phyloP scores from a whole-genome alignment of 768 basidiomycete species.

The Suillus clintonianus region DNA sequence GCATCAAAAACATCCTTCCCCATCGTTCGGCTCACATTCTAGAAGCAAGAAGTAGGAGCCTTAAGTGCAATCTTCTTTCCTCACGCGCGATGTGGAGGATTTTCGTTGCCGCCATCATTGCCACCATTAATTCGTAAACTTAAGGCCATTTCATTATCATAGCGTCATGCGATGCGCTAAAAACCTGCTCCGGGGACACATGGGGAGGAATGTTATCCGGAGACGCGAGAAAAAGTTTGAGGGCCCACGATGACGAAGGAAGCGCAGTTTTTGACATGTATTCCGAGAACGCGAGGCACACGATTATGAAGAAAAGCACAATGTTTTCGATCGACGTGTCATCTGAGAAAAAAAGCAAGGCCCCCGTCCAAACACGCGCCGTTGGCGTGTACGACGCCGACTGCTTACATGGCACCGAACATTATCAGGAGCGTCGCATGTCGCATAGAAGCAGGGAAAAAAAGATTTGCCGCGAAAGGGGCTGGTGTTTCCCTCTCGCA shows the following conservation, averaged over 20 bases:
- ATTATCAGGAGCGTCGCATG: neutral
- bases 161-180: neutral
- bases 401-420: neutral
- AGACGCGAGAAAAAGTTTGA: neutral
- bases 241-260: neutral
- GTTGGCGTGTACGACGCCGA: neutral
- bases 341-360: slow-evolving; percentile 8
- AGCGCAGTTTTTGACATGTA: neutral
- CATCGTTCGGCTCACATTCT: no score
- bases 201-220: neutral
- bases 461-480: neutral
- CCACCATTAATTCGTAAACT: neutral
- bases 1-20: neutral
- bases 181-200: neutral
- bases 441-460: neutral
- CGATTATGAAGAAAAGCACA: neutral
- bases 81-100: neutral
- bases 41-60: neutral
- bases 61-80: neutral
- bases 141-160: neutral
- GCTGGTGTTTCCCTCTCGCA: neutral
- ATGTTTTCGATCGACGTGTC: slow-evolving; percentile 1
- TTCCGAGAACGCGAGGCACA: neutral
- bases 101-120: neutral
- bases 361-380: slow-evolving; percentile 3